phyloP scores from a whole-genome alignment of 192 early-diverging fungal species.

The Podila horticola region DNA sequence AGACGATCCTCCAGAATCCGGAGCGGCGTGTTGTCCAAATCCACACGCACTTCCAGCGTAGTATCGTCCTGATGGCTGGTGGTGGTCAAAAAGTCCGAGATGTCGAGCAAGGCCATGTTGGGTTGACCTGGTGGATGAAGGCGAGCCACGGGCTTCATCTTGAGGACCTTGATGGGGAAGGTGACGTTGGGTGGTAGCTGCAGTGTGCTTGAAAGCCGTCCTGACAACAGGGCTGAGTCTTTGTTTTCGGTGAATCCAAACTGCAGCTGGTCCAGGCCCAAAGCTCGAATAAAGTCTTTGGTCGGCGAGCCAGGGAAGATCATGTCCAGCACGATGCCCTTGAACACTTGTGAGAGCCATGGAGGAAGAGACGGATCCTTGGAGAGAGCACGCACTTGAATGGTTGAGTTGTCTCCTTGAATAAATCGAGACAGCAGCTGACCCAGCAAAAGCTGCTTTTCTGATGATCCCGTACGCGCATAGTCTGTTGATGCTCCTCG shows the following conservation, averaged over 20 bases:
- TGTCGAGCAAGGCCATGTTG: constrained; percentile 21
- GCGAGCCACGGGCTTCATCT: constrained; percentile 34
- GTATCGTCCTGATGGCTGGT: constrained; percentile 26
- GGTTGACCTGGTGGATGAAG: constrained; percentile 10
- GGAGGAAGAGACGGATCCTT: constrained; percentile 27
- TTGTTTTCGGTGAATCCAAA: constrained; percentile 28
- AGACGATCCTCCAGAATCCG: constrained; percentile 4
- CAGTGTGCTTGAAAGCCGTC: constrained; percentile 25
- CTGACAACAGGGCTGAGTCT: constrained; percentile 20
- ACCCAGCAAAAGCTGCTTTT: constrained; percentile 37
- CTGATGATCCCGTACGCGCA: neutral
- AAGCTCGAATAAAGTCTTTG: constrained; percentile 32
- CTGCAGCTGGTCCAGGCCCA: constrained; percentile 29
- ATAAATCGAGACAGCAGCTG: constrained; percentile 38
- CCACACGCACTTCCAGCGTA: constrained; percentile 24
- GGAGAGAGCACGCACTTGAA: constrained; percentile 43
- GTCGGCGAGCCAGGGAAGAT: constrained; percentile 37
- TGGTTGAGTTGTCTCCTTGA: constrained; percentile 34
- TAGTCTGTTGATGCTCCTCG: neutral
- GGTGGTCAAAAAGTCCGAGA: constrained; percentile 29
- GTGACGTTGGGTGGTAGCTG: constrained; percentile 48
- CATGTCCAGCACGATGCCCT: constrained; percentile 37
- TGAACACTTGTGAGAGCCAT: constrained; percentile 36
- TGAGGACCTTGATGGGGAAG: constrained; percentile 41
- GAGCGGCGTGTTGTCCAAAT: constrained; percentile 10